Base-by-base conservation (phyloP, 108 stramenopile species). In the Nannochloropsis salina region DNA sequence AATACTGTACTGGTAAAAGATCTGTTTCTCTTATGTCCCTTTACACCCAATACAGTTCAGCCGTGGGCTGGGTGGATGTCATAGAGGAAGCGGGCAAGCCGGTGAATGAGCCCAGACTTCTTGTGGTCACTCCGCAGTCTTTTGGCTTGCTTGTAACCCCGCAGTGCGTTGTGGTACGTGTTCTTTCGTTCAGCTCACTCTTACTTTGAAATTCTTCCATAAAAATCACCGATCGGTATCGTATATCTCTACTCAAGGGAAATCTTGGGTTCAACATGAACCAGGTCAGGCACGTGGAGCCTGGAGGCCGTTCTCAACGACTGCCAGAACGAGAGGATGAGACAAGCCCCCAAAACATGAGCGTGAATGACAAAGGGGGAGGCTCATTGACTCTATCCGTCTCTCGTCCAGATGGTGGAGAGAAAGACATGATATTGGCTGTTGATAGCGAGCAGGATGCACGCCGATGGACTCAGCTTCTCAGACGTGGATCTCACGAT, bases 401-500 rank as follows among this genome's bases (percentile, higher is more conserved):
- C 8, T n/a, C 20, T 74, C n/a, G 61, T 74, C 61, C 8, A n/a
- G 61, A 74, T 15, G 61, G n/a, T 4, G 6, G 61, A 3, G 61
- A 74, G 61, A 15, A n/a, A n/a, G 61, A 74, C 61, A 74, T 74
- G 15, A 4, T 74, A 8, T 74, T 74, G 61, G 4, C 61, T 15
- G 61, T 74, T 4, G 61, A 74, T n/a, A 74, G 61, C n/a, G 61
- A 74, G 61, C 20, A 74, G n/a, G 61, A 74, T n/a, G 61, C 61
- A n/a, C 61, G 61, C n/a, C 61, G 61, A n/a, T 74, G 61, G 61
- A 74, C 61, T 6, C 61, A 74, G n/a, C 61, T 74, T 15, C 61
- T 74, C 20, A 74, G n/a, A 2, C 15, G 61, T 15, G 61, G 20
- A 6, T 15, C 61, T 4, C 61, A 74, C n/a, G 6, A 74, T 15